Base-by-base conservation (phyloP, 345 rosid species). In the Rhizophora apiculata region DNA sequence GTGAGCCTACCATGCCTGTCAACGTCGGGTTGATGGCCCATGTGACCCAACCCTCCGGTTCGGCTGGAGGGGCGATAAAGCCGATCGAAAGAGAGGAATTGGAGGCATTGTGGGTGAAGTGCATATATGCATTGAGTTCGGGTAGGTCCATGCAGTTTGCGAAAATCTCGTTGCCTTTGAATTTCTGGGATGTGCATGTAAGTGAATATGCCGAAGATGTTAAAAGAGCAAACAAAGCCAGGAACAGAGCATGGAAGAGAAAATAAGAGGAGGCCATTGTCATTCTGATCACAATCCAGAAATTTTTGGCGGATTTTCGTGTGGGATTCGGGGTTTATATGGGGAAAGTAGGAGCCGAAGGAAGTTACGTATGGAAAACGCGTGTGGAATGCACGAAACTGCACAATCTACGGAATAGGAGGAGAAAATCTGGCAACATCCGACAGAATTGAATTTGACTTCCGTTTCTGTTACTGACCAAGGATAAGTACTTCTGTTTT, bases 11-110 rank as follows among this genome's bases (percentile, higher is more conserved):
- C 98, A 93, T 93, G 24, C 76, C 80, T 6, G 60, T 52, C 7
- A 18, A 76, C 19, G 75, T 81, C 2, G 89, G 97, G 59, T 93
- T 93, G 62, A 93, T 78, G 29, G 82, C 98, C 98, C 97, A 93
- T 19, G 87, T 77, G 65, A 80, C 52, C 98, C 98, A 93, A 27
- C 96, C 96, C 46, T 37, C 63, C 57, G 88, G 1, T 67, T 19
- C 9, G 9, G 39, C 56, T 4, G 70, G 65, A 8, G 68, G 8
- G 11, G 51, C 64, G 7, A 62, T 21, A 53, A 36, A 79, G 57
- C 71, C 73, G 4, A 79, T 39, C 13, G 69, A 66, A 26, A 74
- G 67, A 10, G 76, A 32, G 51, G 52, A 27, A 24, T 65, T 74
- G 37, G 58, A 21, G 5, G 67, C 26, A 22, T 71, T 27, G 63